Evolutionary conservation across 1,284 basidiomycete species (phyloP), one percentile per base, ranked within the genome.

Genomic region (Ganoderma sinense): DNA sequence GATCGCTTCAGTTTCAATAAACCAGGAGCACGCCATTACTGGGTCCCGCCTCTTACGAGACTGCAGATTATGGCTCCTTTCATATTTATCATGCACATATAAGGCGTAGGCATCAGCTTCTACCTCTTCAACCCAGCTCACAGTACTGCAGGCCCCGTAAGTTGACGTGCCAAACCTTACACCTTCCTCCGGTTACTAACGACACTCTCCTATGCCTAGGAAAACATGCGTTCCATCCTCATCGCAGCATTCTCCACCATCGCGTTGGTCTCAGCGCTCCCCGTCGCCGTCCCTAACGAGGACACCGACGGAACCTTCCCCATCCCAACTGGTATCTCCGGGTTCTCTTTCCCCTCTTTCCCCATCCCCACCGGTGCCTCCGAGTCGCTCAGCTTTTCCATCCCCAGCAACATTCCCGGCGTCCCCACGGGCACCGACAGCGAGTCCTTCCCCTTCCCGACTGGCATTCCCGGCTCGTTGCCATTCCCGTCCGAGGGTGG

Each of bases 151-250:
- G 20, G 23, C 11, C 23, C 14, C 11, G 59, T 61, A 41, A 40
- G 59, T 61, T n/a, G 48, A 51, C 11, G 48, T 51, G 48, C 48
- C 23, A 23, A 13, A 14, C 53, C 16, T 29, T 5, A 31, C 53
- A 5, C 16, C 18, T 16, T 29, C 18, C 29, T 16, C 7, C 18
- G 4, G 6, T 40, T 20, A 64, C 48, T 51, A n/a, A 33, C 62
- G 11, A 18, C 10, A 7, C 36, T 26, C 23, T 20, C 48, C 48
- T 26, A 13, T 13, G 4, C 23, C 48, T 10, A n/a, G 55, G 62
- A 33, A 33, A 45, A n/a, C 36, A 64, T 64, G 62, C 62, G 36
- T 64, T 64, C 23, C 20, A 11, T 26, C n/a, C 10, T 64, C 29
- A 18, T 55, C n/a, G 20, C 39, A 36, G 62, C 48, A 23, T 36